Evolutionary conservation across 768 basidiomycete species (phyloP).

Genomic region (Lanmaoa pseudosensibilis): DNA sequence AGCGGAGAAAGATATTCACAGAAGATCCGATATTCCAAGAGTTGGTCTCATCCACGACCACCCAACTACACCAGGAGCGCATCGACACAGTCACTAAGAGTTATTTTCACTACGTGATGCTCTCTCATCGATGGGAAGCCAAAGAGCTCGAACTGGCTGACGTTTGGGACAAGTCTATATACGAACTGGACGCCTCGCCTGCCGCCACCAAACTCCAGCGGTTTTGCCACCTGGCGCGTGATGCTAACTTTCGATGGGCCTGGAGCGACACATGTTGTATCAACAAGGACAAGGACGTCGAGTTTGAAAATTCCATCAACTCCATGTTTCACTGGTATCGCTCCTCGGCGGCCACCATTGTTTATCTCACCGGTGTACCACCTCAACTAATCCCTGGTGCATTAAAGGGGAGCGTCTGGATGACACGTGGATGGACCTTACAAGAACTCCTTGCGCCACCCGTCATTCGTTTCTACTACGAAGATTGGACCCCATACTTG

Average conservation of each 20-base stretch:
- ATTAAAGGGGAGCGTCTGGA: constrained; percentile 17
- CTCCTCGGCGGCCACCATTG: constrained; percentile 16
- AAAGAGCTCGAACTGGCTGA: constrained; percentile 14
- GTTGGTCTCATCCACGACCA: constrained; percentile 19
- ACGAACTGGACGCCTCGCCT: constrained; percentile 6
- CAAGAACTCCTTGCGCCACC: constrained; percentile 25
- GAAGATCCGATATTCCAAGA: constrained; percentile 12
- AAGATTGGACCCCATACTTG: constrained; percentile 24
- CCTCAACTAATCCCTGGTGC: constrained; percentile 8
- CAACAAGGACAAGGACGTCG: constrained; percentile 17
- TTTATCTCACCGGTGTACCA: constrained; percentile 18
- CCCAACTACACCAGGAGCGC: background rate
- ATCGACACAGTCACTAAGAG: background rate
- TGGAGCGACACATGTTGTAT: constrained; percentile 29
- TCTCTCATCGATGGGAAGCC: constrained; percentile 23
- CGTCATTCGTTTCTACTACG: constrained; percentile 21
- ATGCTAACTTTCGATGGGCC: constrained; percentile 17
- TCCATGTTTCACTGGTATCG: constrained; percentile 26
- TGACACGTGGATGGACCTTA: constrained; percentile 25
- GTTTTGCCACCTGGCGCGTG: constrained; percentile 17
- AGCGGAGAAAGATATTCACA: constrained; percentile 11
- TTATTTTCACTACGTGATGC: constrained; percentile 22
- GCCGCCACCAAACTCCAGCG: constrained; percentile 13
- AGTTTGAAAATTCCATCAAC: constrained; percentile 19
- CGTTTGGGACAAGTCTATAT: constrained; percentile 12